These are phyloP conservation scores for Cucurbita pepo DNA, from an alignment of 306 rosid species.

Conservation along the genomic window DNA sequence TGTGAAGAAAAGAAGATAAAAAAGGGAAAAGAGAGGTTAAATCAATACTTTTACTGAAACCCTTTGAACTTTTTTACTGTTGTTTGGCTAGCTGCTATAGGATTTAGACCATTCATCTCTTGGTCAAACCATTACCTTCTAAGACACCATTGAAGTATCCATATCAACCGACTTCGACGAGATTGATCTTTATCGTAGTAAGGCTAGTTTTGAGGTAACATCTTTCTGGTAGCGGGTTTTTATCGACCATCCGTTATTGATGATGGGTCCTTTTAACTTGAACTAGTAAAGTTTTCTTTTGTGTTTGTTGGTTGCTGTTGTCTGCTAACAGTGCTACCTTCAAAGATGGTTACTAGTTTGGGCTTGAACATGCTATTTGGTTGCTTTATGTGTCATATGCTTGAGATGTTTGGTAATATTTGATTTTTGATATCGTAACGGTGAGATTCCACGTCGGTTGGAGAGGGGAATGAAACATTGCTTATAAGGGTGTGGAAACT, in stretches of 20 bases:
- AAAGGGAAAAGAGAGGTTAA: background rate
- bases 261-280: conserved; percentile 2
- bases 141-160: background rate
- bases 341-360: background rate
- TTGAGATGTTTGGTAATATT: background rate
- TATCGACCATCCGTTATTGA: background rate
- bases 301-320: background rate
- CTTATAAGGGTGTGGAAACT: too few species aligned
- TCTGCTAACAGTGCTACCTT: background rate
- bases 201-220: background rate
- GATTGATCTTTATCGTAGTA: background rate
- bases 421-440: background rate
- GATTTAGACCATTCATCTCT: conserved; percentile 3
- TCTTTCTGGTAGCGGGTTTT: conserved; percentile 4
- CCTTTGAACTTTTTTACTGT: background rate
- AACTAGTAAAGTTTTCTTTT: background rate
- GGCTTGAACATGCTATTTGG: background rate
- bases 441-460: too few species aligned
- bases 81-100: background rate
- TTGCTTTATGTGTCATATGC: background rate
- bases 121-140: background rate
- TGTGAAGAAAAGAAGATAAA: background rate
- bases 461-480: too few species aligned
- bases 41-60: background rate
- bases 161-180: background rate